Conservation (phyloP, 116 monocot genomes). For the Phalaenopsis hybrid region DNA sequence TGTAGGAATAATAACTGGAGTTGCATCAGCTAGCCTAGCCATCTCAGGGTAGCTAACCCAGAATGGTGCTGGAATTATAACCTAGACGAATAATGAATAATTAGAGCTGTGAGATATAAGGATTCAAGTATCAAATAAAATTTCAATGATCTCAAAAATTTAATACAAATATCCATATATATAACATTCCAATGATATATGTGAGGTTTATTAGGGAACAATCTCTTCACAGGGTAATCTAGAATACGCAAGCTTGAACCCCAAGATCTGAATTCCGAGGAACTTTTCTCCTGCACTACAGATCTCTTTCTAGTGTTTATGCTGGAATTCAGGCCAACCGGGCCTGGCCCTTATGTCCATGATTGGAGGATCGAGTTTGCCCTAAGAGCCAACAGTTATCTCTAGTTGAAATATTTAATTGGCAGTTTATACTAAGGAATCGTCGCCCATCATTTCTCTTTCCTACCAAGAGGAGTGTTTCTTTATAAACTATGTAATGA, state of each 20-base stretch:
- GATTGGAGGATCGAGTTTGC: too few species aligned
- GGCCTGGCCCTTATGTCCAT: too few species aligned
- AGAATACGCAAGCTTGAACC: background rate
- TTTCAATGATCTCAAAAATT: background rate
- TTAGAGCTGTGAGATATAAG: background rate
- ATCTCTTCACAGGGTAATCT: background rate
- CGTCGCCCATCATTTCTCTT: too few species aligned
- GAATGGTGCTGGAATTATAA: slow-evolving; percentile 83
- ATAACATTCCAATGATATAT: background rate
- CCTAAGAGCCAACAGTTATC: too few species aligned
- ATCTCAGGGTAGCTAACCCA: slow-evolving; percentile 98
- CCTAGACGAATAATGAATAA: slow-evolving; percentile 26
- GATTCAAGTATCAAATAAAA: background rate
- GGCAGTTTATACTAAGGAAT: too few species aligned
- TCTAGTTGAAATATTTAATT: too few species aligned
- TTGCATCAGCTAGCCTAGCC: slow-evolving; percentile 84
- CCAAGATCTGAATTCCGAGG: background rate
- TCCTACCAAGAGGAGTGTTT: too few species aligned
- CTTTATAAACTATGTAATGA: too few species aligned
- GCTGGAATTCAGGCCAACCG: too few species aligned
- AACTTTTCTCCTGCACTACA: background rate
- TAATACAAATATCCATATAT: background rate
- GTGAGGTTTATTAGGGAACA: background rate
- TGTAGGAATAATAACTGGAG: slow-evolving; percentile 69
- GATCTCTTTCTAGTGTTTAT: too few species aligned